These are phyloP conservation scores for Ophiostoma novo-ulmi DNA, from an alignment of 2,329 filamentous ascomycete species.

Conservation along the genomic window DNA sequence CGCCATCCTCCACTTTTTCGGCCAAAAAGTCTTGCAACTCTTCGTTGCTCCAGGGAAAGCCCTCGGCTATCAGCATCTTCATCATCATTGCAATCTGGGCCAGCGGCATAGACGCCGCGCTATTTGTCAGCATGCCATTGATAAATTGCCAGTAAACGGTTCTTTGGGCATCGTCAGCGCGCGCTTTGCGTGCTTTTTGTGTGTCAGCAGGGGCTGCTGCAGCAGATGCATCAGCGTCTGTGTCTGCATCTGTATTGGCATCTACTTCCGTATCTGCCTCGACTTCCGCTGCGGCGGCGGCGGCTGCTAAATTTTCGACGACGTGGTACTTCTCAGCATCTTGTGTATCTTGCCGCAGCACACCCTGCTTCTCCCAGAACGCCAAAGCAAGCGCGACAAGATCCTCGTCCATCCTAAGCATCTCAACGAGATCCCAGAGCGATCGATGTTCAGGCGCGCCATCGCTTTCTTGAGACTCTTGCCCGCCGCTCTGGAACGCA, in stretches of 20 bases:
- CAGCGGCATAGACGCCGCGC: conserved; percentile 71
- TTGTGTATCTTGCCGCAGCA: conserved; percentile 46
- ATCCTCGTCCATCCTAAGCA: conserved; percentile 68
- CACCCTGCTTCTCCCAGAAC: conserved; percentile 66
- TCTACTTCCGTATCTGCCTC: conserved; percentile 21
- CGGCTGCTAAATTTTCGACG: conserved; percentile 50
- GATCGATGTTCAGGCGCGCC: conserved; percentile 39
- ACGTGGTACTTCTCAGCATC: conserved; percentile 57
- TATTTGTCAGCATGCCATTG: conserved; percentile 90
- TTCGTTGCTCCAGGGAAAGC: conserved; percentile 84
- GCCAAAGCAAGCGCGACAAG: conserved; percentile 61
- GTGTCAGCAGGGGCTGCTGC: conserved; percentile 32
- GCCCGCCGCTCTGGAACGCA: conserved; percentile 60
- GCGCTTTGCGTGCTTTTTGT: conserved; percentile 31
- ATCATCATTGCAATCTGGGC: conserved; percentile 88
- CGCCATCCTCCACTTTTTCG: conserved; percentile 68
- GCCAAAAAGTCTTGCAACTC: conserved; percentile 76
- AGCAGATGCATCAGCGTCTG: conserved; percentile 29
- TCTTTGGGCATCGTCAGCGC: conserved; percentile 54
- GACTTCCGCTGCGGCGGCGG: conserved; percentile 31
- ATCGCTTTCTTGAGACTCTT: conserved; percentile 30
- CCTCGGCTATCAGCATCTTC: conserved; percentile 82
- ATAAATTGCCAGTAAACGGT: conserved; percentile 87
- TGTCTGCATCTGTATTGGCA: conserved; percentile 28
- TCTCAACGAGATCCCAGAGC: conserved; percentile 48